Evolutionary conservation across 2,329 filamentous ascomycete species (phyloP).

Genomic region (Exutisphaerella laricina): DNA sequence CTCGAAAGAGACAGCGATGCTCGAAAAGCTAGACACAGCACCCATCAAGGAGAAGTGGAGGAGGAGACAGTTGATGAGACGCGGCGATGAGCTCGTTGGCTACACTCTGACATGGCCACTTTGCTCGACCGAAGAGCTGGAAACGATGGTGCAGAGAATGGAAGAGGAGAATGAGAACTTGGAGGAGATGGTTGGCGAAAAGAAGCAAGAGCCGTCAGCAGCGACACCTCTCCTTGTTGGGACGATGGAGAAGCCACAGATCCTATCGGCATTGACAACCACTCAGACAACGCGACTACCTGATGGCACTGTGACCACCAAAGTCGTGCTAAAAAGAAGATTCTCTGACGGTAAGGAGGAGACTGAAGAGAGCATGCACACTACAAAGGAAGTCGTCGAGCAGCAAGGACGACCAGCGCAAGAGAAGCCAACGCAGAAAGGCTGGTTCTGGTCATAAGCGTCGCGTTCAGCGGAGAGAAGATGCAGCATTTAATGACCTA

Average conservation of each 20-base stretch:
- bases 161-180: conserved; percentile 14
- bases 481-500: not conserved
- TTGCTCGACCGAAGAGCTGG: conserved; percentile 8
- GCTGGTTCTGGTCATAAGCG: conserved; percentile 37
- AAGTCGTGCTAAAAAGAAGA: conserved; percentile 51
- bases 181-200: conserved; percentile 6
- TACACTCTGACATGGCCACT: not conserved
- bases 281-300: conserved; percentile 51
- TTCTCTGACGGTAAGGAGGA: conserved; percentile 58
- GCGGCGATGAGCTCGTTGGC: conserved; percentile 3
- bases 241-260: conserved; percentile 18
- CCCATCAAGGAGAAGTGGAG: conserved; percentile 1
- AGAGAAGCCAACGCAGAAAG: conserved; percentile 17
- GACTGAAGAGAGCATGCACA: conserved; percentile 51
- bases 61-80: conserved; percentile 2
- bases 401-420: conserved; percentile 2
- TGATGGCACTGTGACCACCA: conserved; percentile 55
- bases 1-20: conserved; percentile 1
- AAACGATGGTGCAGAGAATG: conserved; percentile 5
- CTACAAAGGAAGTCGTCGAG: conserved; percentile 17
- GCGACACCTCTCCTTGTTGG: not conserved
- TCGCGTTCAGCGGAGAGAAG: not conserved
- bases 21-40: conserved; percentile 2
- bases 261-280: conserved; percentile 54
- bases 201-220: not conserved